phyloP scores from a whole-genome alignment of 2,329 filamentous ascomycete species.

The Scortechinia acanthostroma region DNA sequence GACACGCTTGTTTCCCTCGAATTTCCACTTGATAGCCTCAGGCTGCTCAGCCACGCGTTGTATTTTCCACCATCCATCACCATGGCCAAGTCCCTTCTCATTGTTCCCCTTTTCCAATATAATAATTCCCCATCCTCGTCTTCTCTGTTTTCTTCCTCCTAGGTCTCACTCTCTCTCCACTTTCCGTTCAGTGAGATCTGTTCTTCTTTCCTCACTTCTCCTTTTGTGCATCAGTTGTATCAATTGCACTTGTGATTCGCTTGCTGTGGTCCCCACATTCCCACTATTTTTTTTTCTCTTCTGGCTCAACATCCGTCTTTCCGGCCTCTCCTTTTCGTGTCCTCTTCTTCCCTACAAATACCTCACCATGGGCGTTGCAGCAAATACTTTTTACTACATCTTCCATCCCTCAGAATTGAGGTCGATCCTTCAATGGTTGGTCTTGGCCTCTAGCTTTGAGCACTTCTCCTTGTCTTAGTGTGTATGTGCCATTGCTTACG shows the following conservation, averaged over 20 bases:
- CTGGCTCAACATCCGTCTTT: not conserved
- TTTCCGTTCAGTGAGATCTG: too few relatives aligned
- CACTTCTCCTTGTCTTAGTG: constrained; percentile 7
- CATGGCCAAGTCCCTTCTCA: too few relatives aligned
- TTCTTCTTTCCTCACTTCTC: not conserved
- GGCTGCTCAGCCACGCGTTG: too few relatives aligned
- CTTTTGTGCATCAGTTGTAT: not conserved
- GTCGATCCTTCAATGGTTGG: constrained; percentile 81
- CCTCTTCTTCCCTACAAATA: too few relatives aligned
- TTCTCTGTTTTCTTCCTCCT: not conserved
- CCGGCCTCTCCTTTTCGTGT: not conserved
- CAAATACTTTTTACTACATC: constrained; percentile 60
- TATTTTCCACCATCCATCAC: too few relatives aligned
- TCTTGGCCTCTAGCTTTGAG: constrained; percentile 5
- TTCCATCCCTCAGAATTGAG: constrained; percentile 74
- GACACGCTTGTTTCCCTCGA: too few relatives aligned
- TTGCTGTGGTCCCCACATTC: too few relatives aligned
- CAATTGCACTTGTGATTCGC: too few relatives aligned
- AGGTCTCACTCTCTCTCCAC: too few relatives aligned
- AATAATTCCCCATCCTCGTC: not conserved
- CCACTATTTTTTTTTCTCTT: not conserved
- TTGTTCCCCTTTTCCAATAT: not conserved
- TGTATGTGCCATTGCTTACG: constrained; percentile 3
- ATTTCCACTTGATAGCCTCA: too few relatives aligned
- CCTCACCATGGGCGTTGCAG: constrained; percentile 5